These are phyloP conservation scores for Gomphus sp. DNA, from an alignment of 1,284 basidiomycete genomes.

Conservation along the genomic window DNA sequence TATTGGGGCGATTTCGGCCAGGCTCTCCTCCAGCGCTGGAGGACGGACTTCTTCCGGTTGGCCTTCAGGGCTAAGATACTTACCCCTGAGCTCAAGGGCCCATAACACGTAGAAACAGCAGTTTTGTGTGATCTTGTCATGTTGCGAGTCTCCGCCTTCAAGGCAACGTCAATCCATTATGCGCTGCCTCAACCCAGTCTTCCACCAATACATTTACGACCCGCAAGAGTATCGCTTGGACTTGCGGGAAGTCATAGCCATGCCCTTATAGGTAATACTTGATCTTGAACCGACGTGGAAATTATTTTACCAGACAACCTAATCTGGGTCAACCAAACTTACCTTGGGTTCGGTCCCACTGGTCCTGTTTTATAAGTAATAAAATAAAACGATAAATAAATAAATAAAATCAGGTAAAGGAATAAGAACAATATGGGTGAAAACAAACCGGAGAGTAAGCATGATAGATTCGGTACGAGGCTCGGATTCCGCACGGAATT, in stretches of 20 bases:
- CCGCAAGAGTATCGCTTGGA: slow-evolving; percentile 36
- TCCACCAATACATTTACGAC: slow-evolving; percentile 51
- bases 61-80: no score
- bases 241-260: slow-evolving; percentile 36
- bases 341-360: slow-evolving; percentile 87
- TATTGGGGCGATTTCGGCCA: no score
- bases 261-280: slow-evolving; percentile 78
- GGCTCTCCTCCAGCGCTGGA: no score
- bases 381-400: no score
- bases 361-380: slow-evolving; percentile 36
- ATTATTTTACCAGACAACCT: background rate
- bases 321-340: slow-evolving; percentile 3
- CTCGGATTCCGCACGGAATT: slow-evolving; percentile 47
- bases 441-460: slow-evolving; percentile 52
- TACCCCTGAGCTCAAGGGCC: no score
- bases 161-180: slow-evolving; percentile 42
- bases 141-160: background rate
- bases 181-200: slow-evolving; percentile 59
- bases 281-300: slow-evolving; percentile 36
- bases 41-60: no score
- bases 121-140: background rate
- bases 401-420: background rate
- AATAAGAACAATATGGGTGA: background rate
- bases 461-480: slow-evolving; percentile 38
- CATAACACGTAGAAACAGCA: no score